Evolutionary conservation across 176 grass and related monocot species (phyloP).

Genomic region (Alopecurus myosuroides): DNA sequence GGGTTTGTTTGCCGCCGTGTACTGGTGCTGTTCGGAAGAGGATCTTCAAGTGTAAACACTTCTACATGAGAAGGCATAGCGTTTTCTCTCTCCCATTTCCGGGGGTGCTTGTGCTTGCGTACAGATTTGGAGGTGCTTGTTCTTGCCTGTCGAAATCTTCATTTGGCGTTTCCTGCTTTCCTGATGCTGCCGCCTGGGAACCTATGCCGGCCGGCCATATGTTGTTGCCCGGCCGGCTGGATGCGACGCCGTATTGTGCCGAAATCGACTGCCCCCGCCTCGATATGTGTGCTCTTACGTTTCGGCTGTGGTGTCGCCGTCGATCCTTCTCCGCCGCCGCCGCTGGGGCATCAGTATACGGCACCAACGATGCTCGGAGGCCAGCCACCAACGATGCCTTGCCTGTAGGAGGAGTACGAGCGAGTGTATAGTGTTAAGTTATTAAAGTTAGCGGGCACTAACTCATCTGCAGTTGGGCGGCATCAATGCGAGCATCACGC

Average conservation of each 20-base stretch:
- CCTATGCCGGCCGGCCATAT: too few species aligned
- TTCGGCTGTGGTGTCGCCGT: not conserved
- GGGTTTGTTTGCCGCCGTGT: conserved; percentile 16
- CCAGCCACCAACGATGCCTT: not conserved
- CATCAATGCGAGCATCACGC: not conserved
- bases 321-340: not conserved
- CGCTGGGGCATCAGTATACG: not conserved
- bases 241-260: too few species aligned
- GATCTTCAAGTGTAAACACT: conserved; percentile 40
- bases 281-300: too few species aligned
- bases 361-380: not conserved
- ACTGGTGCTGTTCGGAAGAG: conserved; percentile 18
- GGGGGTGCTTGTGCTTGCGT: not conserved
- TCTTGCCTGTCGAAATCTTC: too few species aligned
- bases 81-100: not conserved
- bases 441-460: not conserved
- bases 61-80: conserved; percentile 17
- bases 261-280: too few species aligned
- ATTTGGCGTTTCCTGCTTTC: not conserved
- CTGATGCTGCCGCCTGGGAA: not conserved
- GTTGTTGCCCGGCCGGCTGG: too few species aligned
- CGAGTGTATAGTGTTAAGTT: too few species aligned
- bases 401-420: too few species aligned
- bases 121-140: not conserved
- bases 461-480: not conserved